A percentile compares a stretch with the other conserved stretches of the same genome.
phyloP scores from a whole-genome alignment of 495 filamentous ascomycete species.

The Lasiosphaeria ovina region DNA sequence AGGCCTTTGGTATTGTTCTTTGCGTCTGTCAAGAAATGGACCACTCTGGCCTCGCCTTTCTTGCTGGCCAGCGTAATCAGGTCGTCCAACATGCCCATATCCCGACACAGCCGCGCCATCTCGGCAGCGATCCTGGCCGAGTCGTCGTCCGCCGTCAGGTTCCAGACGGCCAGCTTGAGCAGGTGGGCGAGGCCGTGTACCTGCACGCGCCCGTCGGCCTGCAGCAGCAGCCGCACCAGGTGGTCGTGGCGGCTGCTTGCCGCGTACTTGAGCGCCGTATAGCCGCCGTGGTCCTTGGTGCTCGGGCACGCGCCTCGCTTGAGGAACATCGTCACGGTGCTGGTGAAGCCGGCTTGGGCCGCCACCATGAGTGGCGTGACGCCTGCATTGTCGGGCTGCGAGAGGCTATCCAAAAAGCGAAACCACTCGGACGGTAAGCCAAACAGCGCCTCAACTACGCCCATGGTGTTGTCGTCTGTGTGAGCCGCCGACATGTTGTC shows the following conservation, averaged over 20 bases:
- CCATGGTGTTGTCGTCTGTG: constrained; percentile 15
- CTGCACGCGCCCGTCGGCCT: constrained; percentile 12
- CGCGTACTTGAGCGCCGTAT: constrained; percentile 25
- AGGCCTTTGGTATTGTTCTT: not conserved
- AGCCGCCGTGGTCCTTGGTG: constrained; percentile 9
- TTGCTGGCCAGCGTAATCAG: constrained; percentile 12
- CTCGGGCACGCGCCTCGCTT: constrained; percentile 11
- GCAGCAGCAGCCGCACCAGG: constrained; percentile 18
- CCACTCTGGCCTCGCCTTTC: constrained; percentile 1
- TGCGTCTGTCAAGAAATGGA: constrained; percentile 5
- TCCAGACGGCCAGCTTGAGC: constrained; percentile 19
- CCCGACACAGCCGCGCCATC: constrained; percentile 15
- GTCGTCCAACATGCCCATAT: constrained; percentile 11
- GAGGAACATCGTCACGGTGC: constrained; percentile 12
- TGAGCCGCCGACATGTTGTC: not conserved
- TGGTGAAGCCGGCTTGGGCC: constrained; percentile 14
- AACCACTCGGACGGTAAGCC: constrained; percentile 3
- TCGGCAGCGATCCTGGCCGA: constrained; percentile 14
- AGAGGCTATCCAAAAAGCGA: constrained; percentile 1
- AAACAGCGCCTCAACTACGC: constrained; percentile 13
- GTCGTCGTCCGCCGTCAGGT: constrained; percentile 6
- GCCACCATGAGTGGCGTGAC: constrained; percentile 26
- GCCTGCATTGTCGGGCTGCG: constrained; percentile 11
- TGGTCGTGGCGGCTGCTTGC: constrained; percentile 2
- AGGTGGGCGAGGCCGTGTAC: constrained; percentile 11